Conservation (phyloP, 1,284 basidiomycete species). For the Ustilago hordei region DNA sequence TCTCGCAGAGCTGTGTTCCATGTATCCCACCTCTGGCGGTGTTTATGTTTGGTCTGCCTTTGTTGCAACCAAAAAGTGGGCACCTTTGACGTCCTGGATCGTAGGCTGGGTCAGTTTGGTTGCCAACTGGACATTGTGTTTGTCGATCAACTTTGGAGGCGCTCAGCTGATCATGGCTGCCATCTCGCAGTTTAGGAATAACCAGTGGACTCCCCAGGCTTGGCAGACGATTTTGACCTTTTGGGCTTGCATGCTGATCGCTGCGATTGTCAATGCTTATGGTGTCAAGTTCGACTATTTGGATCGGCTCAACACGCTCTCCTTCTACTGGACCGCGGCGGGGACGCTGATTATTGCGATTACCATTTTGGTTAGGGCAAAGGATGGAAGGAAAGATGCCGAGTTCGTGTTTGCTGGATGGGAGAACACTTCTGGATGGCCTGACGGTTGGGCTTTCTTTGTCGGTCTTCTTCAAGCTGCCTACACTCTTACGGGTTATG, state of each 20-base stretch:
- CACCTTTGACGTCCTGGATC: slow-evolving; percentile 71
- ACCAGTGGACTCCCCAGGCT: slow-evolving; percentile 55
- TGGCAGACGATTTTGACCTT: slow-evolving; percentile 70
- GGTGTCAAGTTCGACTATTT: slow-evolving; percentile 59
- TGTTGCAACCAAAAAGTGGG: slow-evolving; percentile 71
- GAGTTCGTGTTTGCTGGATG: slow-evolving; percentile 70
- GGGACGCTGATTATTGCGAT: slow-evolving; percentile 72
- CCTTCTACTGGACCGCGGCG: slow-evolving; percentile 71
- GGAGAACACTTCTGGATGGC: slow-evolving; percentile 68
- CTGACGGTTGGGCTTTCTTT: slow-evolving; percentile 69
- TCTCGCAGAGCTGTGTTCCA: slow-evolving; percentile 72
- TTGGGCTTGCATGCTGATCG: slow-evolving; percentile 71
- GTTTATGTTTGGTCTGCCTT: slow-evolving; percentile 72
- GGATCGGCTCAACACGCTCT: slow-evolving; percentile 68
- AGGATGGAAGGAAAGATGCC: slow-evolving; percentile 69
- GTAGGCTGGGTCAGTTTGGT: slow-evolving; percentile 72
- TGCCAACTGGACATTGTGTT: slow-evolving; percentile 71
- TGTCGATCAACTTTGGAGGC: slow-evolving; percentile 73
- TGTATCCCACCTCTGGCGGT: slow-evolving; percentile 72
- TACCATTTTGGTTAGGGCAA: slow-evolving; percentile 70
- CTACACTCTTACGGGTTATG: slow-evolving; percentile 69
- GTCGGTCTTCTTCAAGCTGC: slow-evolving; percentile 70
- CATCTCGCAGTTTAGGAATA: slow-evolving; percentile 69
- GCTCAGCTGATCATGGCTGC: slow-evolving; percentile 72
- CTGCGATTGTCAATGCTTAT: slow-evolving; percentile 68